These are phyloP conservation scores for Colletotrichum sp. DNA, from an alignment of 2,329 filamentous ascomycete species.

Conservation along the genomic window DNA sequence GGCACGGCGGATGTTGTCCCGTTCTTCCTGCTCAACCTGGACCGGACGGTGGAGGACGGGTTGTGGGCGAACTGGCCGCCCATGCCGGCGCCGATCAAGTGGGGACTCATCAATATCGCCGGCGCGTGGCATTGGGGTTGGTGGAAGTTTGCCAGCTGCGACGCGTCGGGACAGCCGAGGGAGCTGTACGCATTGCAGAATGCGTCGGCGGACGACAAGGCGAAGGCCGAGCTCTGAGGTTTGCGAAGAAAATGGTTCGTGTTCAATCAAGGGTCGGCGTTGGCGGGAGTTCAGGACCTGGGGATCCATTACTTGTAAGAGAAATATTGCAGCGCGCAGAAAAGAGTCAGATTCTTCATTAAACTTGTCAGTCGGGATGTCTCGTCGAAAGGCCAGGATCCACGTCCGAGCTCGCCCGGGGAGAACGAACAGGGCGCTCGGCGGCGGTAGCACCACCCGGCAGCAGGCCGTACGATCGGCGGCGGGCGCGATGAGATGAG, in stretches of 20 bases:
- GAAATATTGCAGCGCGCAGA: neutral
- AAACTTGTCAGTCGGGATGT: neutral
- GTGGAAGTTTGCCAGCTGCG: conserved; percentile 72
- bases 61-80: conserved; percentile 68
- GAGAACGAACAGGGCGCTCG: neutral
- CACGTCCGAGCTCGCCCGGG: neutral
- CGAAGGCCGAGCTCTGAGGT: conserved; percentile 4
- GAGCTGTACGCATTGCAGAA: conserved; percentile 54
- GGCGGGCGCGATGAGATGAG: neutral
- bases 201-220: neutral
- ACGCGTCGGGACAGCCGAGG: conserved; percentile 55
- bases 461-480: conserved; percentile 1
- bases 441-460: neutral
- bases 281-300: neutral
- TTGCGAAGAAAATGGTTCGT: neutral
- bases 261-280: neutral
- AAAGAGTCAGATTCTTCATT: neutral
- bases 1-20: conserved; percentile 65
- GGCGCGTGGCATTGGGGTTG: conserved; percentile 60
- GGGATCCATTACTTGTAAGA: neutral
- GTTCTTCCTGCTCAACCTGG: conserved; percentile 69
- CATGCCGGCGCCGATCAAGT: conserved; percentile 64
- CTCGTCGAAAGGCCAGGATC: neutral
- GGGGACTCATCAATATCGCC: conserved; percentile 63
- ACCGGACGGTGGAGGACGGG: conserved; percentile 62